These are phyloP conservation scores for Arthrobotrys sphaeroides DNA, from an alignment of 2,329 filamentous ascomycete species.

Conservation along the genomic window DNA sequence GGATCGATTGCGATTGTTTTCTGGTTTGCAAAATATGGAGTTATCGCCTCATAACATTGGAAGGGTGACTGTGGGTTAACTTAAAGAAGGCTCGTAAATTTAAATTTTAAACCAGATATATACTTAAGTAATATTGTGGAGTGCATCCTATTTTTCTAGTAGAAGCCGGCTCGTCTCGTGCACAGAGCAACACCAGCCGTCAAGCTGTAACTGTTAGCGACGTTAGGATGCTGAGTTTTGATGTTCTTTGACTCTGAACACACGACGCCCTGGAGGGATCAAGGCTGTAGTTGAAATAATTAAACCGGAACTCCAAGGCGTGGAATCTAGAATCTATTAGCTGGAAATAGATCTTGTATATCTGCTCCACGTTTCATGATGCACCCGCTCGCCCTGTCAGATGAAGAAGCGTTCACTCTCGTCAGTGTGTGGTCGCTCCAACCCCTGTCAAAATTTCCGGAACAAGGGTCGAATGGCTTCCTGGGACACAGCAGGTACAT, in stretches of 20 bases:
- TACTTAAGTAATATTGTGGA: too few species aligned
- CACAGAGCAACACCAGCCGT: too few species aligned
- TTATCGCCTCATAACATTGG: too few species aligned
- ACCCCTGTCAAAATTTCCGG: slow-evolving; percentile 28
- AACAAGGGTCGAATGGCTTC: slow-evolving; percentile 1
- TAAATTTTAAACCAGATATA: too few species aligned
- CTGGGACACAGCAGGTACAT: slow-evolving; percentile 19
- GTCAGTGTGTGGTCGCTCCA: slow-evolving; percentile 20
- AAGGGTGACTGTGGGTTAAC: too few species aligned
- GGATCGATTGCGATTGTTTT: too few species aligned
- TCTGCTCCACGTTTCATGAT: slow-evolving; percentile 43
- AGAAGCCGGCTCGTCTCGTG: too few species aligned
- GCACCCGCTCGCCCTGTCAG: slow-evolving; percentile 46
- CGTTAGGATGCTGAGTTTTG: too few species aligned
- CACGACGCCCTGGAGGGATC: background rate
- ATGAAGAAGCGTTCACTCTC: slow-evolving; percentile 1
- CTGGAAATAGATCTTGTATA: slow-evolving; percentile 24
- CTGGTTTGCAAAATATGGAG: background rate
- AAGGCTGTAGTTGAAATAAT: background rate
- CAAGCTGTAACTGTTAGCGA: too few species aligned
- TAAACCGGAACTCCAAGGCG: background rate
- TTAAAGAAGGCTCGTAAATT: too few species aligned
- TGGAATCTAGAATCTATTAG: background rate
- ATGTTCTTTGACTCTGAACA: too few species aligned
- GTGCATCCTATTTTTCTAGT: too few species aligned